phyloP scores from a whole-genome alignment of 306 rosid genomes.

The Heteromeles arbutifolia region DNA sequence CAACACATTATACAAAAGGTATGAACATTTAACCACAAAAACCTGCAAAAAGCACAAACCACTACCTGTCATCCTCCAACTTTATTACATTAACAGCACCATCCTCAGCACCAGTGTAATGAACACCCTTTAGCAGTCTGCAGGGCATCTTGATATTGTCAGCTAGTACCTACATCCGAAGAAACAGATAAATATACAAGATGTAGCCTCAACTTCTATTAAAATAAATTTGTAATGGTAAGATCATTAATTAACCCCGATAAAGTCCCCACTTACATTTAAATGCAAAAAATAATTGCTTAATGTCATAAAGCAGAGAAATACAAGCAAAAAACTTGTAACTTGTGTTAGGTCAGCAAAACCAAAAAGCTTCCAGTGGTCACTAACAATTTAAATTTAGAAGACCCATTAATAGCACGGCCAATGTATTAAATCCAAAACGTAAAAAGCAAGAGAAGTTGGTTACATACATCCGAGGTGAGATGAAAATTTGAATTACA shows the following conservation, averaged over 20 bases:
- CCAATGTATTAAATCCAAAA: background rate
- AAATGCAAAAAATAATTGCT: background rate
- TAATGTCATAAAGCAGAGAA: background rate
- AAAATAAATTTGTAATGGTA: background rate
- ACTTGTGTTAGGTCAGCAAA: background rate
- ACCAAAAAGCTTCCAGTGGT: background rate
- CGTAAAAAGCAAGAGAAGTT: background rate
- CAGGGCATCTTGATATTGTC: conserved; percentile 93
- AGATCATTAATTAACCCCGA: background rate
- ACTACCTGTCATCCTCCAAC: conserved; percentile 91
- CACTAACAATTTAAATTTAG: background rate
- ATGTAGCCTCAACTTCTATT: conserved; percentile 6
- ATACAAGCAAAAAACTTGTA: background rate
- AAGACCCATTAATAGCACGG: background rate
- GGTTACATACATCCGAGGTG: background rate
- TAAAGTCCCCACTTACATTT: background rate
- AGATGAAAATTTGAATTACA: background rate
- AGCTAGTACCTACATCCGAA: conserved; percentile 74
- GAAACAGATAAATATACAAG: conserved; percentile 17
- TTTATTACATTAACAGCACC: conserved; percentile 89
- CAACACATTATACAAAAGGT: background rate
- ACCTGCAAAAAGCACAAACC: conserved; percentile 20
- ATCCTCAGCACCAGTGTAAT: conserved; percentile 97
- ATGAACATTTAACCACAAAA: background rate
- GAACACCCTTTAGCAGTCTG: conserved; percentile 92